Percentiles rank a stretch among this genome's conserved stretches.
phyloP scores from a whole-genome alignment of 164 flowering plant genomes.

The Warburgia ugandensis region DNA sequence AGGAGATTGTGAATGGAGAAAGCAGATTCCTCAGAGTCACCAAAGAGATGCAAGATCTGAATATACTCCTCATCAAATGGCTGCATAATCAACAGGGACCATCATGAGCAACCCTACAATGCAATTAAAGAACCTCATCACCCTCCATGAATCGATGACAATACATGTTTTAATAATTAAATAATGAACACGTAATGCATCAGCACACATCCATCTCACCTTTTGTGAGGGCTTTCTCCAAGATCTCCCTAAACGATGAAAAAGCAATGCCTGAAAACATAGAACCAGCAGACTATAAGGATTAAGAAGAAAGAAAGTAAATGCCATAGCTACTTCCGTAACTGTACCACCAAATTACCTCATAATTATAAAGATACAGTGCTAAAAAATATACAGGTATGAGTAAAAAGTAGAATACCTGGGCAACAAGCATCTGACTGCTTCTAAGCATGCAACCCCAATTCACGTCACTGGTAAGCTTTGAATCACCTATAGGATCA shows the following conservation, averaged over 20 bases:
- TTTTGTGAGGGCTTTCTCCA: constrained; percentile 66
- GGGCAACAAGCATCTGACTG: constrained; percentile 98
- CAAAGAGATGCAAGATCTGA: constrained; percentile 69
- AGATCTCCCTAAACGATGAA: constrained; percentile 72
- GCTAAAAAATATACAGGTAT: neutral
- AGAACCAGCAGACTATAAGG: neutral
- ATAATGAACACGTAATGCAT: neutral
- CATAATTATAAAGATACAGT: neutral
- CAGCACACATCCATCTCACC: constrained; percentile 37
- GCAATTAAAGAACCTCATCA: constrained; percentile 10
- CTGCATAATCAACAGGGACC: constrained; percentile 36
- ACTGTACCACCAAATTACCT: too few relatives aligned
- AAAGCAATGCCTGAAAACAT: constrained; percentile 60
- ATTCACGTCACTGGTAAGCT: constrained; percentile 62
- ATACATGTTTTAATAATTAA: neutral
- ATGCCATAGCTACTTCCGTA: too few relatives aligned
- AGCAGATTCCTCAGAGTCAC: constrained; percentile 65
- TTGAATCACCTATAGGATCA: constrained; percentile 66
- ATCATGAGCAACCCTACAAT: constrained; percentile 17
- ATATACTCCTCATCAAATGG: constrained; percentile 54
- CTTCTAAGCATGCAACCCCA: constrained; percentile 99
- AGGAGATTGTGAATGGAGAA: constrained; percentile 93
- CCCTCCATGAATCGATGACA: constrained; percentile 2
- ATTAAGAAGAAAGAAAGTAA: neutral
- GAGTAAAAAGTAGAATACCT: constrained; percentile 31